Percentiles rank a stretch among this genome's conserved stretches.
phyloP scores from a whole-genome alignment of 257 asterid species.

The Solanum chmielewskii region DNA sequence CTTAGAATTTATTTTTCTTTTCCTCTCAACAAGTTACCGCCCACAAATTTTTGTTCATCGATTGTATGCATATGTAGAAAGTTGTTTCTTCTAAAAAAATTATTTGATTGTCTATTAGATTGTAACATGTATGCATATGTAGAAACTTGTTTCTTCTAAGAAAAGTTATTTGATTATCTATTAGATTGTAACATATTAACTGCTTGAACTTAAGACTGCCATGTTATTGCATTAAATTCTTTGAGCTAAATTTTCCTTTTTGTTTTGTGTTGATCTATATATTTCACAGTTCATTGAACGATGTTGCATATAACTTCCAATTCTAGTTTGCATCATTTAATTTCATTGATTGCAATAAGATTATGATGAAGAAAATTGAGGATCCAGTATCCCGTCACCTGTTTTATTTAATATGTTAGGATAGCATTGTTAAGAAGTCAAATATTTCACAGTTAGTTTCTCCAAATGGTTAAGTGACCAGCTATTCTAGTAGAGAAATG shows the following conservation, averaged over 20 bases:
- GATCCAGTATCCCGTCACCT: conserved; percentile 36
- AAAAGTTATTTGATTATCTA: too few relatives aligned
- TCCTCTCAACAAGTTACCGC: too few relatives aligned
- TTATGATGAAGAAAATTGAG: conserved; percentile 31
- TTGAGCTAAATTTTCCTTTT: background rate
- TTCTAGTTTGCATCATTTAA: background rate
- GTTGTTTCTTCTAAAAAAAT: too few relatives aligned
- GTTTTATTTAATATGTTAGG: conserved; percentile 43
- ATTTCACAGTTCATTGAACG: background rate
- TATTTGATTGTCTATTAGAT: too few relatives aligned
- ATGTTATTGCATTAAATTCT: background rate
- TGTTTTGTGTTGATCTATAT: background rate
- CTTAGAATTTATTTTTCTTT: too few relatives aligned
- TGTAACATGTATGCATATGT: too few relatives aligned
- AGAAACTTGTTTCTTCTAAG: too few relatives aligned
- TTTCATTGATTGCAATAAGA: conserved; percentile 49
- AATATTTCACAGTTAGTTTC: conserved; percentile 44
- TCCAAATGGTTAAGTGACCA: conserved; percentile 42
- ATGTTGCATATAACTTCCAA: background rate
- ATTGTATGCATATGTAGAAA: too few relatives aligned
- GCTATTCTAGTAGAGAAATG: conserved; percentile 51
- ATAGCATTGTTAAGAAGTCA: conserved; percentile 60
- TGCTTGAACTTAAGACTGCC: background rate
- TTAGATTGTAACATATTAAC: background rate
- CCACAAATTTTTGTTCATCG: too few relatives aligned